Conservation (phyloP, 305 asterid genomes). For the Fraxinus sp. region DNA sequence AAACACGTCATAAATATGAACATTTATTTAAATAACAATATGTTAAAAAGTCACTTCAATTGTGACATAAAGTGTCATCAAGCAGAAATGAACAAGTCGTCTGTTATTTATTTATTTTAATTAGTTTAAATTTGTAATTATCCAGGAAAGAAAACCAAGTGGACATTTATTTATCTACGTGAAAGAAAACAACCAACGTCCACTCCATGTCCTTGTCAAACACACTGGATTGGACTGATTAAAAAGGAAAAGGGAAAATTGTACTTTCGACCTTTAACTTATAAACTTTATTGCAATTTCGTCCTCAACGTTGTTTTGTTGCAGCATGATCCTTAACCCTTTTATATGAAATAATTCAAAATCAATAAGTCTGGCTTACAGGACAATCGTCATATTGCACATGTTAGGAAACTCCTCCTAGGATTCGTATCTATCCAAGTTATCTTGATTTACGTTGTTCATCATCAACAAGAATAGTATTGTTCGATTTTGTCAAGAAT, state of each 20-base stretch:
- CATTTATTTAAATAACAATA: not conserved
- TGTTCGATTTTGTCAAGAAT: not conserved
- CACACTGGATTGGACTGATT: not conserved
- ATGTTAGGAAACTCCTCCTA: not conserved
- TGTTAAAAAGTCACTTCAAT: not conserved
- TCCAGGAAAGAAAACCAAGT: not conserved
- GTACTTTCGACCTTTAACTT: not conserved
- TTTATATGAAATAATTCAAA: not conserved
- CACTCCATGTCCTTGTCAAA: not conserved
- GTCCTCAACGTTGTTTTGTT: not conserved
- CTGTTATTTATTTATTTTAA: not conserved
- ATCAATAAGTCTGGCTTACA: not conserved
- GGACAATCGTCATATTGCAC: not conserved
- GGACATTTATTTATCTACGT: not conserved
- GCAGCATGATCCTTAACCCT: not conserved
- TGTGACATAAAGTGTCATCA: not conserved
- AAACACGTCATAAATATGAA: not conserved
- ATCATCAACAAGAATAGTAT: not conserved
- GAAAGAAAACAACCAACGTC: not conserved
- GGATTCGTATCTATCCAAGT: not conserved
- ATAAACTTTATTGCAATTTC: not conserved
- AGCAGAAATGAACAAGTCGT: not conserved
- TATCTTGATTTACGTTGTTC: not conserved
- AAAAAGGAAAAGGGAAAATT: not conserved
- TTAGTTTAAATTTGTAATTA: not conserved